phyloP scores from a whole-genome alignment of 176 grass and related monocot genomes.

The Triticum dicoccoides region DNA sequence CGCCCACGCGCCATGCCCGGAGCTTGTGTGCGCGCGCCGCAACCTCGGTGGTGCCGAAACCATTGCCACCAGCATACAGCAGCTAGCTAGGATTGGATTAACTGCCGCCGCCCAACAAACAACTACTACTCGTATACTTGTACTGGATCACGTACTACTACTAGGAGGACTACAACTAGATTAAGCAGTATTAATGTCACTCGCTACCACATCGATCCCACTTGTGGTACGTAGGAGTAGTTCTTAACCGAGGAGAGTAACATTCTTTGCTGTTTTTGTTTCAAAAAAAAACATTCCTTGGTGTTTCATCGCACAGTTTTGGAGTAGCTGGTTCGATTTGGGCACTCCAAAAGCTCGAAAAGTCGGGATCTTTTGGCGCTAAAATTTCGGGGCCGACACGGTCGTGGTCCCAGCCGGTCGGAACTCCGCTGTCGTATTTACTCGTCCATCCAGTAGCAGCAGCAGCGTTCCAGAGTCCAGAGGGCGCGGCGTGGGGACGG shows the following conservation, averaged over 20 bases:
- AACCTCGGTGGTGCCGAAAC: not conserved
- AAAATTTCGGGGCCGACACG: not conserved
- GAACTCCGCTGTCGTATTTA: slow-evolving; percentile 23
- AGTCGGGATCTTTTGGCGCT: not conserved
- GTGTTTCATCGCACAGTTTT: too few species aligned
- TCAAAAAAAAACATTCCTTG: too few species aligned
- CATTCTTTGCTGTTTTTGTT: too few species aligned
- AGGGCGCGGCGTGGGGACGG: not conserved
- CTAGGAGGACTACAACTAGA: not conserved
- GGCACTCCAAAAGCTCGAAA: not conserved
- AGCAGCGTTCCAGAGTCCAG: not conserved
- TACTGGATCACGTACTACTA: too few species aligned
- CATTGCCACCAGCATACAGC: not conserved
- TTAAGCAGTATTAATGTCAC: not conserved
- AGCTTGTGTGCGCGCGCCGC: not conserved
- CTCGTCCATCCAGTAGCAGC: not conserved
- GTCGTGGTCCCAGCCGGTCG: slow-evolving; percentile 19
- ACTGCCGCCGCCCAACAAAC: not conserved
- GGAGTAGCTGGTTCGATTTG: not conserved
- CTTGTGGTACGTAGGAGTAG: too few species aligned
- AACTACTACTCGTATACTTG: not conserved
- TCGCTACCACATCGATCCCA: not conserved
- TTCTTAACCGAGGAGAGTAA: too few species aligned
- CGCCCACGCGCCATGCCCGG: not conserved
- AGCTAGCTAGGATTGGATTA: not conserved